Base-by-base conservation (phyloP, 2,329 filamentous ascomycete genomes). In the Colletotrichum gigasporum region DNA sequence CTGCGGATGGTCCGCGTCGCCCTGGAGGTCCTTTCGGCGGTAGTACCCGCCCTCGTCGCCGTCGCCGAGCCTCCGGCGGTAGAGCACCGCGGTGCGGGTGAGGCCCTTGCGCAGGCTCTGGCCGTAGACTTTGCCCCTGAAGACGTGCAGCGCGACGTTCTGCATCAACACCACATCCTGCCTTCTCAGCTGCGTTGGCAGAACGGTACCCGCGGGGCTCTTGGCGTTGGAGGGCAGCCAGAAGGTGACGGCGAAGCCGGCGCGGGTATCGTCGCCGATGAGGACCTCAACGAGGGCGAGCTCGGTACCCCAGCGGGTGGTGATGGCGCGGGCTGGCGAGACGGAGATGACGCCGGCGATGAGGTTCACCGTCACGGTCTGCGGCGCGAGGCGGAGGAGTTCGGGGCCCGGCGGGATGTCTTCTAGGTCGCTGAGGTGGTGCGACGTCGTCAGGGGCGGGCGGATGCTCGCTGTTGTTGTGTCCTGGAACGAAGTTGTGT, bases 191-290 rank as follows among this genome's bases (percentile, higher is more conserved):
- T 73, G 76, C 10, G 63, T 47, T 9, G 67, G 62, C 11, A 34
- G 30, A n/a, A 22, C 18, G 6, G n/a, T 22, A 18, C 26, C 39
- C 4, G 47, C 11, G 16, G 14, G 4, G 18, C 20, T 14, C 32
- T 30, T 28, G 35, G 10, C 44, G 11, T 80, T 68, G 3, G 67
- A 68, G 4, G 84, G 78, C 2, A 97, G 80, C 95, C 95, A 98
- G 74, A 97, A 93, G 3, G 91, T 94, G 58, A 97, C 83, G 26
- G 85, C 87, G 77, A 97, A 97, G 2, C 91, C 91, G 0, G 92
- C 87, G 67, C 85, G 87, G 0, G 94, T 97, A 53, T 97, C 92
- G 74, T 98, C 95, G 5, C 92, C 94, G 1, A 97, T 88, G 1
- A 94, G 81, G 2, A 96, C 76, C 75, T 97, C 93, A 39, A 95